Conservation (phyloP, 805 yeast species). For the Blastobotrys peoriensis region DNA sequence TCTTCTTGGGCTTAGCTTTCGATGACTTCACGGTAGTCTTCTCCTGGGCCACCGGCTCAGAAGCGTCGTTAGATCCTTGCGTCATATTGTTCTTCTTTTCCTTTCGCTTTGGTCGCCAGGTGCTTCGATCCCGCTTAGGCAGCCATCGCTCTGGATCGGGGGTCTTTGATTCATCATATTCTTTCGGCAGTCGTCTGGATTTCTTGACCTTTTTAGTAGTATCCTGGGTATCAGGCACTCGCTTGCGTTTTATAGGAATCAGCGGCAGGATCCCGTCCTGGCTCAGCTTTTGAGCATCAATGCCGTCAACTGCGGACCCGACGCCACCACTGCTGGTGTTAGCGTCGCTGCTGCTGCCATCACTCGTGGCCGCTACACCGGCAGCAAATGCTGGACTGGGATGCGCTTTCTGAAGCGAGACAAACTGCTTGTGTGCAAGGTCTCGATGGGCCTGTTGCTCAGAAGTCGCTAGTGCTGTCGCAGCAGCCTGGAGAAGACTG, state of each 20-base stretch:
- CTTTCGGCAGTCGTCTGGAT: constrained; percentile 34
- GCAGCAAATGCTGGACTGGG: constrained; percentile 5
- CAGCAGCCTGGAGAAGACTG: constrained; percentile 26
- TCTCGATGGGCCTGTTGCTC: constrained; percentile 26
- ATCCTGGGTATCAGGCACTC: constrained; percentile 22
- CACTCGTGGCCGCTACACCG: constrained; percentile 22
- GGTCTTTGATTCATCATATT: constrained; percentile 34
- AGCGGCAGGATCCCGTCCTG: constrained; percentile 19
- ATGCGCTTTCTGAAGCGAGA: constrained; percentile 13
- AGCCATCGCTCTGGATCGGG: constrained; percentile 84
- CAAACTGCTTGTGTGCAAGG: constrained; percentile 28
- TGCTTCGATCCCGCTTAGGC: constrained; percentile 78
- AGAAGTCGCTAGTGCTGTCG: constrained; percentile 35
- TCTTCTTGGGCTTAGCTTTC: constrained; percentile 25
- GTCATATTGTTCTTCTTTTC: constrained; percentile 47
- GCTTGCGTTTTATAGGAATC: constrained; percentile 23
- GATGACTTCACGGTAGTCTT: constrained; percentile 8
- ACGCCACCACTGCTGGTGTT: constrained; percentile 19
- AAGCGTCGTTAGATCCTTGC: constrained; percentile 55
- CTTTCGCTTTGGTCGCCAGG: constrained; percentile 72
- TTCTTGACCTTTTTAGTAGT: constrained; percentile 26
- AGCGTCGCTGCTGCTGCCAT: constrained; percentile 24
- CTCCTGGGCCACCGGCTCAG: constrained; percentile 7
- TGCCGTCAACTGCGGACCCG: constrained; percentile 16
- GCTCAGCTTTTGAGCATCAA: constrained; percentile 24